phyloP scores from a whole-genome alignment of 1,139 yeast genomes.

The Yamadazyma epiphylla region DNA sequence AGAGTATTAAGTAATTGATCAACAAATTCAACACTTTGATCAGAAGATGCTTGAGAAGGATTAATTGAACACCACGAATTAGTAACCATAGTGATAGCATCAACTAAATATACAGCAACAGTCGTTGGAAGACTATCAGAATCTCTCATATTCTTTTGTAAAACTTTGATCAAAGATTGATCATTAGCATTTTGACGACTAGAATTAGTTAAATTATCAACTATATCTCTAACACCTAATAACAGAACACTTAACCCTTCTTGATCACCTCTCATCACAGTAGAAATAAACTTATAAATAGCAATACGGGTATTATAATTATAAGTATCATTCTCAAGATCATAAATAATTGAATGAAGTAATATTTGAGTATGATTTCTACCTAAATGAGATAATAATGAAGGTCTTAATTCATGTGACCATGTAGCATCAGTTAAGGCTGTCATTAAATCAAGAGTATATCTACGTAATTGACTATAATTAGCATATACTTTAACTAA shows the following conservation, averaged over 20 bases:
- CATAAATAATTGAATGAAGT: constrained; percentile 54
- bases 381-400: constrained; percentile 79
- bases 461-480: constrained; percentile 44
- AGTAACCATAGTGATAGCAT: constrained; percentile 61
- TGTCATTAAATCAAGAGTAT: constrained; percentile 56
- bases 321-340: constrained; percentile 58
- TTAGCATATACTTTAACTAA: constrained; percentile 60
- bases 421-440: constrained; percentile 61
- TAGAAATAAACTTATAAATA: constrained; percentile 69
- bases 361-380: constrained; percentile 56
- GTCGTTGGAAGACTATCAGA: constrained; percentile 55
- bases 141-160: constrained; percentile 56
- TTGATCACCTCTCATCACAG: constrained; percentile 74
- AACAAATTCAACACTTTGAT: constrained; percentile 49
- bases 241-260: constrained; percentile 82
- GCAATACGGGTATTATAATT: constrained; percentile 53
- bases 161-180: constrained; percentile 47
- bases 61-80: constrained; percentile 67
- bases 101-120: constrained; percentile 56
- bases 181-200: constrained; percentile 14
- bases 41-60: constrained; percentile 31
- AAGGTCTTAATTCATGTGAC: constrained; percentile 58
- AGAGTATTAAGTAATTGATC: constrained; percentile 44
- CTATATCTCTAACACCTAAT: constrained; percentile 65
- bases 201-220: constrained; percentile 26